Conservation (phyloP, 441 rosid genomes). For the Erysimum cheiri region DNA sequence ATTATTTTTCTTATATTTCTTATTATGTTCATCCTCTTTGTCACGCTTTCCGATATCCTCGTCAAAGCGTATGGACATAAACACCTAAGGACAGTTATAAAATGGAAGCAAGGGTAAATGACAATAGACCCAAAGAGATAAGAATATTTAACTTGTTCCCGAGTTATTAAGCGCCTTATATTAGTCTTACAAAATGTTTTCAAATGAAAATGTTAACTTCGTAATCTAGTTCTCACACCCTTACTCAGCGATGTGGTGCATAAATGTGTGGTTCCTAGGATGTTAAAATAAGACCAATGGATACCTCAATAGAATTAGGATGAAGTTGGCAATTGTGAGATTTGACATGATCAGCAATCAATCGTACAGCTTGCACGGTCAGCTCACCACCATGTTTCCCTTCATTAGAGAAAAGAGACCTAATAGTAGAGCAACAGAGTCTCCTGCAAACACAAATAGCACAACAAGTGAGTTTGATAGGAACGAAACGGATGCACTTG, state of each 20-base stretch:
- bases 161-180: background rate
- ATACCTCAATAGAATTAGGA: constrained; percentile 85
- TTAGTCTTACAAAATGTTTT: constrained; percentile 9
- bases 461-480: constrained; percentile 9
- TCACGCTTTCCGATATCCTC: constrained; percentile 67
- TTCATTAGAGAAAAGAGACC: constrained; percentile 80
- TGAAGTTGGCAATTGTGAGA: constrained; percentile 81
- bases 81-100: constrained; percentile 50
- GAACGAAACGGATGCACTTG: constrained; percentile 12
- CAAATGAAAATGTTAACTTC: constrained; percentile 11
- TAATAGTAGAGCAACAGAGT: constrained; percentile 75
- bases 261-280: constrained; percentile 22
- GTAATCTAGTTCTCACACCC: constrained; percentile 15
- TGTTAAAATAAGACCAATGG: constrained; percentile 15
- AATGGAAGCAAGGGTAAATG: constrained; percentile 12
- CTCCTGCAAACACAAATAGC: constrained; percentile 56
- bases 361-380: constrained; percentile 72
- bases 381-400: constrained; percentile 90
- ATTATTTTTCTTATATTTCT: constrained; percentile 57
- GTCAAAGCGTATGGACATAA: constrained; percentile 74
- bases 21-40: constrained; percentile 48
- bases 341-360: constrained; percentile 86
- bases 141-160: background rate
- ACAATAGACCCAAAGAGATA: constrained; percentile 21
- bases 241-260: constrained; percentile 1